phyloP scores from a whole-genome alignment of 352 stramenopile genomes.

The Globisporangium barbulae region DNA sequence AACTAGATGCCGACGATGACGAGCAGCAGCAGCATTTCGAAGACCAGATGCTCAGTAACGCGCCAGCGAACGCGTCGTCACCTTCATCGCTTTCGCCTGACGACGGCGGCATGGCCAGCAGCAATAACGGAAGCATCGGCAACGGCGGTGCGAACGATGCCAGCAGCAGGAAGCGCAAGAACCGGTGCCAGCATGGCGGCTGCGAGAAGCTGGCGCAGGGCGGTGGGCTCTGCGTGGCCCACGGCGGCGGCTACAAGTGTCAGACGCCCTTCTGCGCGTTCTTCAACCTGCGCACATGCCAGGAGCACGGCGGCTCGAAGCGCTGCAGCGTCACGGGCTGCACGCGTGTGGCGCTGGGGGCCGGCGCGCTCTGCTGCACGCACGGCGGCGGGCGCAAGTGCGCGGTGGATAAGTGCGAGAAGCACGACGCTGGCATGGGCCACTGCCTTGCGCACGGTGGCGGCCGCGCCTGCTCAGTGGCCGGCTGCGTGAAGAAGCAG shows the following conservation, averaged over 20 bases:
- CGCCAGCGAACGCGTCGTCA: slow-evolving; percentile 1
- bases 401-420: slow-evolving; percentile 63
- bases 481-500: slow-evolving; percentile 67
- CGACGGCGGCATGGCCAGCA: not conserved
- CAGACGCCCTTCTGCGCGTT: slow-evolving; percentile 68
- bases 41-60: slow-evolving; percentile 1
- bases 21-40: slow-evolving; percentile 13
- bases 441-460: slow-evolving; percentile 70
- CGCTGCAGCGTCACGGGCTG: slow-evolving; percentile 53
- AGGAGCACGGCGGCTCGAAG: slow-evolving; percentile 70
- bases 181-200: slow-evolving; percentile 40
- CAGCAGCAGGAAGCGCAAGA: slow-evolving; percentile 4
- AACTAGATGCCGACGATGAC: slow-evolving; percentile 6
- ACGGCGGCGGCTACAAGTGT: slow-evolving; percentile 69
- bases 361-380: slow-evolving; percentile 50
- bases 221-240: slow-evolving; percentile 58
- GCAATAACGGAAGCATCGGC: not conserved
- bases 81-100: not conserved
- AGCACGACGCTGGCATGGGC: slow-evolving; percentile 66
- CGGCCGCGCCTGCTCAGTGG: slow-evolving; percentile 54
- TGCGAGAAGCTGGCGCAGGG: slow-evolving; percentile 64
- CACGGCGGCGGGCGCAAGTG: slow-evolving; percentile 74
- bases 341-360: slow-evolving; percentile 46
- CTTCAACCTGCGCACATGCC: slow-evolving; percentile 69
- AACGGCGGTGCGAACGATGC: not conserved